These are phyloP conservation scores for Coelastrella sp. DNA, from an alignment of 139 green algal species.

Conservation along the genomic window DNA sequence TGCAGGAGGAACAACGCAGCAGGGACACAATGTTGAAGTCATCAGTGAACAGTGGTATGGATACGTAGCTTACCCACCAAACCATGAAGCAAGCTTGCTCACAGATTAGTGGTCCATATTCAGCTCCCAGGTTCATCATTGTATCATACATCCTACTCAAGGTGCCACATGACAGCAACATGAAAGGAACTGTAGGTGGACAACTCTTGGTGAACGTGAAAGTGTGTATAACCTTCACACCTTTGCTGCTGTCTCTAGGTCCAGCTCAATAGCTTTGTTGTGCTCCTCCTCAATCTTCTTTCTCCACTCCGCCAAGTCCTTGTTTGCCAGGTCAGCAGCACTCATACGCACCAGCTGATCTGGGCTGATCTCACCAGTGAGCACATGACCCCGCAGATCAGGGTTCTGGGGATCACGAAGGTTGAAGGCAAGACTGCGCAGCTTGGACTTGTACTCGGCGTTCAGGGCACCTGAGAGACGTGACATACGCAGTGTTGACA, in stretches of 20 bases:
- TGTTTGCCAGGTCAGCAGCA: constrained; percentile 64
- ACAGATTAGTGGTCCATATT: no score
- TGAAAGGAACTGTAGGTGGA: no score
- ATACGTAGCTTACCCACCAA: no score
- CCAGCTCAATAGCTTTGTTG: constrained; percentile 78
- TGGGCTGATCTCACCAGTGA: constrained; percentile 66
- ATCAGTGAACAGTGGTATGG: neutral
- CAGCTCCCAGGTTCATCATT: no score
- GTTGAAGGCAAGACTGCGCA: constrained; percentile 89
- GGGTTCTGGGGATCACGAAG: constrained; percentile 84
- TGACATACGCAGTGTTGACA: neutral
- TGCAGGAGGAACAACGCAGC: constrained; percentile 8
- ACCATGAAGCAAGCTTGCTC: no score
- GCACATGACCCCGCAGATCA: constrained; percentile 73
- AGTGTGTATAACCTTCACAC: constrained; percentile 1
- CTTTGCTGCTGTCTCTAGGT: constrained; percentile 72
- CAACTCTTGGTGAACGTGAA: no score
- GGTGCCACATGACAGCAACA: no score
- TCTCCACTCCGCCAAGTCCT: constrained; percentile 81
- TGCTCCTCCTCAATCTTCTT: constrained; percentile 79
- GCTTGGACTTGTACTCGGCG: constrained; percentile 90
- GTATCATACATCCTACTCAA: no score
- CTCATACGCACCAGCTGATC: constrained; percentile 65
- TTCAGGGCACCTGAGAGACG: constrained; percentile 57
- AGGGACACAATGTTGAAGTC: neutral